These are phyloP conservation scores for Cercospora zeina DNA, from an alignment of 2,329 filamentous ascomycete species.

Conservation along the genomic window DNA sequence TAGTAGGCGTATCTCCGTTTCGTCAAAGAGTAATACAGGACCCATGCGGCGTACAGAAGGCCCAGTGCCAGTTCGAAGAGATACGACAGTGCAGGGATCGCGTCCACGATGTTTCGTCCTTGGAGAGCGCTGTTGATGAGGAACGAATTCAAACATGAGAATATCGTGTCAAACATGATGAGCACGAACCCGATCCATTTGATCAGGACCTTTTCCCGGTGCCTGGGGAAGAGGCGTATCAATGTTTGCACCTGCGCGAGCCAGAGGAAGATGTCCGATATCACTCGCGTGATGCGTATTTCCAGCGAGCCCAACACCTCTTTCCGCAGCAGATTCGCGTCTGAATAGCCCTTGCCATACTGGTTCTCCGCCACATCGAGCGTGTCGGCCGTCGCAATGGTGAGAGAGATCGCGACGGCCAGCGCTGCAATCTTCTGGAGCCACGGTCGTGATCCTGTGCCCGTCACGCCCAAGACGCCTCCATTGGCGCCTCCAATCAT, in stretches of 20 bases:
- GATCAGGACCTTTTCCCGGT: constrained; percentile 96
- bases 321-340: constrained; percentile 72
- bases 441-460: constrained; percentile 89
- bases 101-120: constrained; percentile 75
- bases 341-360: constrained; percentile 76
- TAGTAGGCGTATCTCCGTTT: constrained; percentile 91
- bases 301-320: constrained; percentile 81
- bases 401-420: constrained; percentile 75
- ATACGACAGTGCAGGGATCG: constrained; percentile 87
- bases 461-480: constrained; percentile 64
- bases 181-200: constrained; percentile 97
- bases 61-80: constrained; percentile 85
- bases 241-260: constrained; percentile 95
- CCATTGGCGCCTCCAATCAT: constrained; percentile 79
- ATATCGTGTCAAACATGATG: constrained; percentile 85
- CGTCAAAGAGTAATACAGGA: constrained; percentile 88
- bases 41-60: constrained; percentile 87
- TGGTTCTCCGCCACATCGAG: constrained; percentile 81
- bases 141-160: constrained; percentile 90
- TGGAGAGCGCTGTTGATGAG: constrained; percentile 58
- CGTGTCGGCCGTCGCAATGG: constrained; percentile 88
- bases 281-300: constrained; percentile 84
- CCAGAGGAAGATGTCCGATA: constrained; percentile 96
- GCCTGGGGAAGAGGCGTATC: constrained; percentile 90
- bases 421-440: constrained; percentile 71